A percentile compares a stretch with the other conserved stretches of the same genome.
Conservation (phyloP, 176 grass and related monocot species). For the Juncus effusus region DNA sequence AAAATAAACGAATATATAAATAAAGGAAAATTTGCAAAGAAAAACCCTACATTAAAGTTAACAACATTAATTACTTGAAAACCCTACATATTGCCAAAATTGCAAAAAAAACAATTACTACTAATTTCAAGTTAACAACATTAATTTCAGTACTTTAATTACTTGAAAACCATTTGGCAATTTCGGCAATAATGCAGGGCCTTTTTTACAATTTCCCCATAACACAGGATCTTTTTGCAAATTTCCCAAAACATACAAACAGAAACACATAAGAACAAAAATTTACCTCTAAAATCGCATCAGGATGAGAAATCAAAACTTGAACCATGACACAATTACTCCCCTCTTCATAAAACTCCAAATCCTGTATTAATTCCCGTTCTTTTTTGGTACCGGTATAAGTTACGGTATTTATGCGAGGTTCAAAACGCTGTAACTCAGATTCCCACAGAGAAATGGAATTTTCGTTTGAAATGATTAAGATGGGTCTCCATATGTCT, state of each 20-base stretch:
- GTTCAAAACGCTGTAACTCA: constrained; percentile 65
- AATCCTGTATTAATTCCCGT: constrained; percentile 59
- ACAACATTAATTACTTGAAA: background rate
- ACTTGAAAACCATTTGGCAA: too few relatives aligned
- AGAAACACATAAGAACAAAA: background rate
- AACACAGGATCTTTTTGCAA: too few relatives aligned
- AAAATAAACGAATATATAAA: too few relatives aligned
- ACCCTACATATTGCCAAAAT: background rate
- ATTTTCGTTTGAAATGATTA: constrained; percentile 50
- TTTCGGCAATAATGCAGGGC: too few relatives aligned
- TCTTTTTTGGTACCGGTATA: constrained; percentile 64
- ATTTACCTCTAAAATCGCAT: constrained; percentile 64
- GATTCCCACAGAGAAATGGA: constrained; percentile 73
- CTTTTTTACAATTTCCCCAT: too few relatives aligned
- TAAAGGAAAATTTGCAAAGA: background rate
- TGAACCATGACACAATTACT: constrained; percentile 60
- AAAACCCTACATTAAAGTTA: constrained; percentile 2
- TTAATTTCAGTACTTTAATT: too few relatives aligned
- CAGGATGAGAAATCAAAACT: constrained; percentile 73
- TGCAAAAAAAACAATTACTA: background rate
- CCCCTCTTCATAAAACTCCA: constrained; percentile 64
- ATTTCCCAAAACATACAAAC: too few relatives aligned
- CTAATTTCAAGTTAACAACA: too few relatives aligned
- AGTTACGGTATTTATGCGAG: constrained; percentile 61
- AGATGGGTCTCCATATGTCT: constrained; percentile 52